Conservation (phyloP, 768 basidiomycete species). For the Lactarius pseudohatsudake region DNA sequence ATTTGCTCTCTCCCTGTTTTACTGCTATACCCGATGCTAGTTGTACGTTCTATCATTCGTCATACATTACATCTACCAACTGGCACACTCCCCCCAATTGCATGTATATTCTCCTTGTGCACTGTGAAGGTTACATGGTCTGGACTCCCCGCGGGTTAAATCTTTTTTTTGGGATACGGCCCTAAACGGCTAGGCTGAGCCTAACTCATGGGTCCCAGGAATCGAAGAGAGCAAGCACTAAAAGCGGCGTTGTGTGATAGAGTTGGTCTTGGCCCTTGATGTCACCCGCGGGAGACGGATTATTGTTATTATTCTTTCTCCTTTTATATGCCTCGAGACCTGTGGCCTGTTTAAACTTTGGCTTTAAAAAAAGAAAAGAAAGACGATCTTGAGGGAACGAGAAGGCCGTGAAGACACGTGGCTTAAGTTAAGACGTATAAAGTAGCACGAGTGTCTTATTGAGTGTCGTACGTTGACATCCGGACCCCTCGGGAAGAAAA, state of each 20-base stretch:
- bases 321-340: background rate
- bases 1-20: slow-evolving; percentile 32
- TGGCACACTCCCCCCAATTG: slow-evolving; percentile 29
- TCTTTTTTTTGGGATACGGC: slow-evolving; percentile 10
- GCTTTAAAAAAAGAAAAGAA: background rate
- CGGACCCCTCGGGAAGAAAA: slow-evolving; percentile 17
- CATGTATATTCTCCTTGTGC: slow-evolving; percentile 29
- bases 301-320: background rate
- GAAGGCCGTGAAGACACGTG: slow-evolving; percentile 14
- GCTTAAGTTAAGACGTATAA: slow-evolving; percentile 22
- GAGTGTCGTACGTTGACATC: slow-evolving; percentile 4
- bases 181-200: slow-evolving; percentile 26
- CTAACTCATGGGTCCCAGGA: slow-evolving; percentile 10
- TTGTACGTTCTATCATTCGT: slow-evolving; percentile 36
- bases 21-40: slow-evolving; percentile 32
- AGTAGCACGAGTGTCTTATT: background rate
- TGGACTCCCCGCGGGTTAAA: slow-evolving; percentile 24
- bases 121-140: background rate
- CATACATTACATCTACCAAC: slow-evolving; percentile 36
- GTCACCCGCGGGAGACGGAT: slow-evolving; percentile 15
- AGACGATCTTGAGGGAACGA: background rate
- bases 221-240: slow-evolving; percentile 11
- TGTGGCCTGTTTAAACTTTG: background rate
- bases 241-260: slow-evolving; percentile 24
- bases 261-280: slow-evolving; percentile 6